Evolutionary conservation across 768 basidiomycete species (phyloP).

Genomic region (Podaxis rugospora): DNA sequence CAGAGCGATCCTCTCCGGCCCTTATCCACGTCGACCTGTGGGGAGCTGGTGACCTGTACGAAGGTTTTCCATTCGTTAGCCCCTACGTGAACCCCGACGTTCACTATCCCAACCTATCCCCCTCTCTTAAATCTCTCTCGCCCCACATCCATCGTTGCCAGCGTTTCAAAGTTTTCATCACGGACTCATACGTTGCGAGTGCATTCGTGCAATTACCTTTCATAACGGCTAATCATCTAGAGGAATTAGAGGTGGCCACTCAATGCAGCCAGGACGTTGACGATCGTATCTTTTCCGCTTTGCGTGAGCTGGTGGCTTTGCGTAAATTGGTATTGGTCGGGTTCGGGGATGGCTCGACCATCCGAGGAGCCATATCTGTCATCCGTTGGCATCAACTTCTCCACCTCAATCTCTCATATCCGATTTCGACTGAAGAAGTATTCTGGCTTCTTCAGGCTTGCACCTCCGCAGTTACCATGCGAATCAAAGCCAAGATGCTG

Average conservation of each 20-base stretch:
- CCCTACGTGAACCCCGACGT: background rate
- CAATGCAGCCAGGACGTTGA: background rate
- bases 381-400: constrained; percentile 4
- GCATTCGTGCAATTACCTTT: background rate
- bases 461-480: background rate
- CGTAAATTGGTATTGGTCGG: background rate
- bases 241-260: constrained; percentile 1
- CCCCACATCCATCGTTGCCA: constrained; percentile 4
- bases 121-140: background rate
- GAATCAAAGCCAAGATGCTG: background rate
- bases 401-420: constrained; percentile 5
- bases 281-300: background rate
- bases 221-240: background rate
- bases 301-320: constrained; percentile 4
- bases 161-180: background rate
- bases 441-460: constrained; percentile 7
- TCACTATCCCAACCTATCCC: background rate
- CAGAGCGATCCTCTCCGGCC: background rate
- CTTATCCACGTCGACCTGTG: background rate
- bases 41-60: background rate
- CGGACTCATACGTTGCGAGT: background rate
- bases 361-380: background rate
- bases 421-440: constrained; percentile 3
- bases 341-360: background rate
- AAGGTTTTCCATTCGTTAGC: background rate